Conservation (phyloP, 2,329 filamentous ascomycete species). For the Daldinia sp. region DNA sequence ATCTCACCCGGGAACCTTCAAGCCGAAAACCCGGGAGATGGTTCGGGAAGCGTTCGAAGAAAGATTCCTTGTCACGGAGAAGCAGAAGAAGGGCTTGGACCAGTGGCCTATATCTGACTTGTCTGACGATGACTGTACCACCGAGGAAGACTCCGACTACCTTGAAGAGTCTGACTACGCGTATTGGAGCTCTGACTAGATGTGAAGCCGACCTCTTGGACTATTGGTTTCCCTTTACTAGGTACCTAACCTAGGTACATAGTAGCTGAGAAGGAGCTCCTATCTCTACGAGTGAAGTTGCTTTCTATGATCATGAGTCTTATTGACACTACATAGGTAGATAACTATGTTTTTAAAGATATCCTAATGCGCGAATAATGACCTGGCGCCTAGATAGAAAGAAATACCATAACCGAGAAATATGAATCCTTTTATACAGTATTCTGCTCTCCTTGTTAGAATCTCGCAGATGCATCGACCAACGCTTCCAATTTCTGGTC, state of each 20-base stretch:
- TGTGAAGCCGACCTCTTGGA: background rate
- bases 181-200: conserved; percentile 6
- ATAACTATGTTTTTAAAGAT: background rate
- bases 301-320: background rate
- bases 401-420: background rate
- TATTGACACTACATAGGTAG: background rate
- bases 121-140: conserved; percentile 3
- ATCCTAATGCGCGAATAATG: background rate
- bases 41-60: conserved; percentile 27
- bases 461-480: conserved; percentile 34
- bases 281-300: background rate
- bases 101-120: conserved; percentile 1
- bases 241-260: too few species aligned
- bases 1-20: conserved; percentile 22
- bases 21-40: conserved; percentile 17
- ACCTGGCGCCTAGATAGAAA: background rate
- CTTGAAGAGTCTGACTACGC: background rate
- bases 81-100: conserved; percentile 10
- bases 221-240: background rate
- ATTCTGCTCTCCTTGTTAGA: conserved; percentile 11
- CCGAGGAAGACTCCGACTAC: background rate
- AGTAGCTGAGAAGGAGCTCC: background rate
- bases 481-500: conserved; percentile 27
- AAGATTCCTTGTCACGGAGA: conserved; percentile 21
- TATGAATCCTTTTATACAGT: background rate